These are phyloP conservation scores for Botrytis hyacinthi DNA, from an alignment of 2,329 filamentous ascomycete genomes.

Conservation along the genomic window DNA sequence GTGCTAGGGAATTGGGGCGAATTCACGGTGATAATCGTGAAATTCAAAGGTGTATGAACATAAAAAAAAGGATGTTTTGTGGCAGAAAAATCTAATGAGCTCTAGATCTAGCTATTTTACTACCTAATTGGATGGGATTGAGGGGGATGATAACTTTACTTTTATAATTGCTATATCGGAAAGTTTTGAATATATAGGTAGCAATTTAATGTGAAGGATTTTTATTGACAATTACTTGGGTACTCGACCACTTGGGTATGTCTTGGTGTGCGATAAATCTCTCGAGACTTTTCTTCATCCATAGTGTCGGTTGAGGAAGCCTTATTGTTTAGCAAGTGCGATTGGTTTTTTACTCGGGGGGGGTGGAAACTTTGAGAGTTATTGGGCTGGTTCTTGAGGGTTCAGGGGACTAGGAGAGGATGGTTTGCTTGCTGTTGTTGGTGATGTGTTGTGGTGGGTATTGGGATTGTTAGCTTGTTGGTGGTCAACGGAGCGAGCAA, in stretches of 20 bases:
- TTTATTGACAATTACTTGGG: neutral
- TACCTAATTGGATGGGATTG: neutral
- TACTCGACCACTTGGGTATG: neutral
- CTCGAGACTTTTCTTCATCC: neutral
- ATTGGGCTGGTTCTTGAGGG: neutral
- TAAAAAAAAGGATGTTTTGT: neutral
- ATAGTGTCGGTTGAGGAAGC: neutral
- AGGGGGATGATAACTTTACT: neutral
- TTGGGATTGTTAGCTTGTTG: neutral
- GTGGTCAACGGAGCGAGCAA: neutral
- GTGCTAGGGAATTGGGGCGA: constrained; percentile 7
- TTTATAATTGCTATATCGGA: neutral
- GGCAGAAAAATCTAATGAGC: neutral
- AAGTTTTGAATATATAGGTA: neutral
- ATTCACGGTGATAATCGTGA: neutral
- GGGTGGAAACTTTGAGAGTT: neutral
- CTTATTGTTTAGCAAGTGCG: neutral
- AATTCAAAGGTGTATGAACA: constrained; percentile 10
- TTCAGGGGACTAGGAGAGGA: neutral
- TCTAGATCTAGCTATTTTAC: neutral
- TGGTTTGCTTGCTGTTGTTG: neutral
- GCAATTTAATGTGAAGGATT: neutral
- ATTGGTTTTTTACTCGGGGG: neutral
- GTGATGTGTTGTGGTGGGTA: neutral
- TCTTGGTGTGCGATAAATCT: neutral